Evolutionary conservation across 2,329 filamentous ascomycete species (phyloP).

Genomic region (Beauveria australis): DNA sequence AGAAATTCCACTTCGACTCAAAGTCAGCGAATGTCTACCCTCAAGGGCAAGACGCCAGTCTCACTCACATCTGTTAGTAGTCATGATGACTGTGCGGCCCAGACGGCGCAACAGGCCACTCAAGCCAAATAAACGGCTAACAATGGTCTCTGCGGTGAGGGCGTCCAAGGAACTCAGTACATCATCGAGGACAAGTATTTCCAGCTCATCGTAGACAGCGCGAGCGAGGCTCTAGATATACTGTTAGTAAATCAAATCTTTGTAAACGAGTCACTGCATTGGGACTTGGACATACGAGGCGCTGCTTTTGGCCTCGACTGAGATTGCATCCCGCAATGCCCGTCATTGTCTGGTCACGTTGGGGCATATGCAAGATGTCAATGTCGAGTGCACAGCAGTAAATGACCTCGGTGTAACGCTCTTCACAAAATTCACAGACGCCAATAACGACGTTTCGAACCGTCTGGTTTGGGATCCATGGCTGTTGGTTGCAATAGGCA

Average conservation of each 20-base stretch:
- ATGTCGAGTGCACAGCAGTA: not conserved
- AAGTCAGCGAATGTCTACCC: not conserved
- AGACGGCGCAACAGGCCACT: not conserved
- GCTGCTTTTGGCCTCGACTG: conserved; percentile 8
- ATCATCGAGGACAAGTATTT: conserved; percentile 4
- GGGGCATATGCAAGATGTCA: not conserved
- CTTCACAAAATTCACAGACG: not conserved
- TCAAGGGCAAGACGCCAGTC: not conserved
- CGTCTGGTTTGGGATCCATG: not conserved
- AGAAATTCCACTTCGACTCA: too few relatives aligned
- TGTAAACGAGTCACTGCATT: not conserved
- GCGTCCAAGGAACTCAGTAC: conserved; percentile 1
- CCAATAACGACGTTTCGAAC: not conserved
- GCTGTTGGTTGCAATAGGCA: not conserved
- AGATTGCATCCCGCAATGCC: conserved; percentile 6
- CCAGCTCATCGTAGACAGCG: not conserved
- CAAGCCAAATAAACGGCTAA: not conserved
- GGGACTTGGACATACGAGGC: not conserved
- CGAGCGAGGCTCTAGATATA: not conserved
- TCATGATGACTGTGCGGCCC: conserved; percentile 3
- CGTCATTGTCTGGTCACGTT: not conserved
- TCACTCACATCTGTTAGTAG: conserved; percentile 3
- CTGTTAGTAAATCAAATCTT: too few relatives aligned
- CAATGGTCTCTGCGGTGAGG: not conserved
- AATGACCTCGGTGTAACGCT: not conserved